Conservation (phyloP, 257 asterid species). For the Parsonsia alboflavescens region DNA sequence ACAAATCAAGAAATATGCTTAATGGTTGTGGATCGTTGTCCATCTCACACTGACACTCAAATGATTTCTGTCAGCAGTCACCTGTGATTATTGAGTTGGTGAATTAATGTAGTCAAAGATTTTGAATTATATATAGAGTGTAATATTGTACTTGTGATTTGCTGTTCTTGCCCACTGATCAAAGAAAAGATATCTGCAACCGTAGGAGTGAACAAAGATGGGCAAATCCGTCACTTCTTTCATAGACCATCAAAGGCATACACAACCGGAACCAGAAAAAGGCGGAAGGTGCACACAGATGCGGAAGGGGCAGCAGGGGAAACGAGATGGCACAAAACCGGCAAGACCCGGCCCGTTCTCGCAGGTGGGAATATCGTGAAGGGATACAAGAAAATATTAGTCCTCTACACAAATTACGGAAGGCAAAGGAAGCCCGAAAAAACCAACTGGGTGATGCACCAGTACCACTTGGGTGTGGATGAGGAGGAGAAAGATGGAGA, state of each 20-base stretch:
- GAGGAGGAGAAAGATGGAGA: constrained; percentile 94
- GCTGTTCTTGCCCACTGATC: background rate
- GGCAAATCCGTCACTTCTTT: constrained; percentile 91
- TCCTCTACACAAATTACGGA: constrained; percentile 87
- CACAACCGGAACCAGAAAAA: constrained; percentile 87
- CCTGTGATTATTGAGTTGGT: background rate
- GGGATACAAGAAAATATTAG: constrained; percentile 85
- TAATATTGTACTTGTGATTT: background rate
- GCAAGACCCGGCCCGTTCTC: constrained; percentile 67
- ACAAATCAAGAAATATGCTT: too few relatives aligned
- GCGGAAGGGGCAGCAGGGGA: constrained; percentile 65
- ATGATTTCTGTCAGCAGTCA: background rate
- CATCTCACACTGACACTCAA: background rate
- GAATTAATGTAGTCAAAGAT: background rate
- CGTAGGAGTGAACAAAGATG: constrained; percentile 78
- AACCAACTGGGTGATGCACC: constrained; percentile 96
- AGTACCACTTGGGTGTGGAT: constrained; percentile 72
- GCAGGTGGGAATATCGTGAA: constrained; percentile 26
- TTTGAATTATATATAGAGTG: background rate
- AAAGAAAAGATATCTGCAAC: too few relatives aligned
- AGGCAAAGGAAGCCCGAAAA: constrained; percentile 83
- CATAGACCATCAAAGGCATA: constrained; percentile 92
- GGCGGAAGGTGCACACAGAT: constrained; percentile 78
- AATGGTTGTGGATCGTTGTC: too few relatives aligned
- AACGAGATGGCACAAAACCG: constrained; percentile 94